Evolutionary conservation across 2,329 filamentous ascomycete species (phyloP).

Genomic region (Hypoxylon sp.): DNA sequence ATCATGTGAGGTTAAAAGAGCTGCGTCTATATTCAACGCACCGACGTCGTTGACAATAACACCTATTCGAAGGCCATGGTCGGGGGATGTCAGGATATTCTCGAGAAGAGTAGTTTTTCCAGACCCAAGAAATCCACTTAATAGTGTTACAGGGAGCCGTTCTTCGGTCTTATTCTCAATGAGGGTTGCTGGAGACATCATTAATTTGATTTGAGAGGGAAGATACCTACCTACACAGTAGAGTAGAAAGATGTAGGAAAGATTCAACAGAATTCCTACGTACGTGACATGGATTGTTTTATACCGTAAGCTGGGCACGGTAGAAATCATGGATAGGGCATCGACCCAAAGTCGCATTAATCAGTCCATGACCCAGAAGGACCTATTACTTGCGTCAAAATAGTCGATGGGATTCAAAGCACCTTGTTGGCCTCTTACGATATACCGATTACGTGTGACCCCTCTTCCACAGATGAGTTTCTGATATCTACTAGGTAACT

Average conservation of each 20-base stretch:
- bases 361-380: neutral
- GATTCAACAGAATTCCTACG: constrained; percentile 21
- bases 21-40: constrained; percentile 75
- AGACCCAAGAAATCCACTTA: constrained; percentile 75
- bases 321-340: neutral
- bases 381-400: too few relatives aligned
- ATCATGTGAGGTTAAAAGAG: constrained; percentile 70
- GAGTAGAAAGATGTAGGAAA: neutral
- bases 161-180: constrained; percentile 10
- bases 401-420: constrained; percentile 1
- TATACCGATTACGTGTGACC: neutral
- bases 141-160: constrained; percentile 70
- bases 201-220: constrained; percentile 70
- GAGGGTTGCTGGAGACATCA: constrained; percentile 34
- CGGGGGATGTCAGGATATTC: constrained; percentile 73
- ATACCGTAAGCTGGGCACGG: neutral
- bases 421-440: constrained; percentile 23
- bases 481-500: neutral
- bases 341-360: neutral
- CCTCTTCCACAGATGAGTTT: neutral
- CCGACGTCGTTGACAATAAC: constrained; percentile 83
- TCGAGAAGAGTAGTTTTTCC: constrained; percentile 81
- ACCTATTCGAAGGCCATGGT: constrained; percentile 78
- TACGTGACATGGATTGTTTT: neutral
- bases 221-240: constrained; percentile 46